These are phyloP conservation scores for Dalbergia oliveri DNA, from an alignment of 306 rosid species.

Conservation along the genomic window DNA sequence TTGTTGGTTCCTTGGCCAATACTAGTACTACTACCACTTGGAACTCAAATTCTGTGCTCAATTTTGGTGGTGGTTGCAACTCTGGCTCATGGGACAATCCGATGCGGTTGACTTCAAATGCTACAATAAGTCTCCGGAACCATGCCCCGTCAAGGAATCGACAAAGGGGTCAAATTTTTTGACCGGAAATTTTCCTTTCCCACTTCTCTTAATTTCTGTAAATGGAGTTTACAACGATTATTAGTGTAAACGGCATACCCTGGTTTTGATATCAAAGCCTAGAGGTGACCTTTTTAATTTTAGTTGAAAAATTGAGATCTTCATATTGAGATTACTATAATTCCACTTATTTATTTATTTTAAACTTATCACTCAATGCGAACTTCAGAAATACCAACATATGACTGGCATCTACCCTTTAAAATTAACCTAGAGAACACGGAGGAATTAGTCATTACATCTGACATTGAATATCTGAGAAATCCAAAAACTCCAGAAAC, in stretches of 20 bases:
- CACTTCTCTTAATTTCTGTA: neutral
- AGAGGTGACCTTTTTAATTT: neutral
- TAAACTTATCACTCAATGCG: too few relatives aligned
- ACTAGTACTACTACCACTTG: neutral
- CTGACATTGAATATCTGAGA: too few relatives aligned
- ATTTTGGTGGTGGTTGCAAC: constrained; percentile 40
- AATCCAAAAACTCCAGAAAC: neutral
- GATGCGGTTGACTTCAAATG: constrained; percentile 38
- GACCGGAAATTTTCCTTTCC: neutral
- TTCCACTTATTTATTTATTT: neutral
- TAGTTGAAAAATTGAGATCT: neutral
- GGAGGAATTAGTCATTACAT: too few relatives aligned
- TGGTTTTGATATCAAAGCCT: constrained; percentile 45
- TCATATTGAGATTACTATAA: neutral
- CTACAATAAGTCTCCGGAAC: constrained; percentile 26
- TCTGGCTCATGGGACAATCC: constrained; percentile 52
- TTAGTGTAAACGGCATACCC: constrained; percentile 63
- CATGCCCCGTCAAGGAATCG: constrained; percentile 51
- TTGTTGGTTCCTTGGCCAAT: neutral
- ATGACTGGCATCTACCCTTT: too few relatives aligned
- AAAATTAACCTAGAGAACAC: too few relatives aligned
- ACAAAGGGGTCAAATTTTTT: constrained; percentile 58
- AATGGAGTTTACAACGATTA: constrained; percentile 38
- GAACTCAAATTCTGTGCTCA: constrained; percentile 35
- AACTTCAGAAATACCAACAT: too few relatives aligned